phyloP scores from a whole-genome alignment of 2,329 filamentous ascomycete genomes.

The Ophiostoma pallidulum region DNA sequence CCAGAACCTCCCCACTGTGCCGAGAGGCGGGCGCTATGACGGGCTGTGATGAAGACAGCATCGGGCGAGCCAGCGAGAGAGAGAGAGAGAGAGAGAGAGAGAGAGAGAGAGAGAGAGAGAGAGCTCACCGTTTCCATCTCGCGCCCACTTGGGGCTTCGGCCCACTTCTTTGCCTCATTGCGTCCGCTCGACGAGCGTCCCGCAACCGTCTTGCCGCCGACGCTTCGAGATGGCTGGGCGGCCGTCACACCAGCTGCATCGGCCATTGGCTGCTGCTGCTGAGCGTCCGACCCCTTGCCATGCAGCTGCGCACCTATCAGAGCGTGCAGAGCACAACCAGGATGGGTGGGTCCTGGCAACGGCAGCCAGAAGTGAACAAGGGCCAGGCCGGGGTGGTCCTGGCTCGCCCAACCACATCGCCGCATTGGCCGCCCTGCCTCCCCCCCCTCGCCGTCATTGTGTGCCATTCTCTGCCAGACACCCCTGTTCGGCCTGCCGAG shows the following conservation, averaged over 20 bases:
- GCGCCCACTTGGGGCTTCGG: no score
- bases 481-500: constrained; percentile 8
- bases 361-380: constrained; percentile 9
- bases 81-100: neutral
- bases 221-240: constrained; percentile 26
- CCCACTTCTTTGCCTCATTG: neutral
- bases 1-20: neutral
- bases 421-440: constrained; percentile 10
- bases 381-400: constrained; percentile 5
- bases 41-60: constrained; percentile 4
- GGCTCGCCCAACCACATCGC: constrained; percentile 8
- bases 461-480: neutral
- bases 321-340: constrained; percentile 19
- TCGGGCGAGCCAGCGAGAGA: neutral
- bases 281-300: neutral
- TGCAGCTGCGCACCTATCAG: constrained; percentile 26
- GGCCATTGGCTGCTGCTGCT: constrained; percentile 29
- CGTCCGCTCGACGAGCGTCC: neutral
- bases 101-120: neutral
- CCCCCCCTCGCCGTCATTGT: neutral
- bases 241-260: constrained; percentile 28
- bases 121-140: no score
- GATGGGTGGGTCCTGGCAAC: constrained; percentile 17
- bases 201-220: constrained; percentile 34
- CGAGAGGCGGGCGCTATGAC: neutral